A percentile compares a stretch with the other conserved stretches of the same genome.
Evolutionary conservation across 495 filamentous ascomycete genomes (phyloP).

Genomic region (Lineolata rhizophorae): DNA sequence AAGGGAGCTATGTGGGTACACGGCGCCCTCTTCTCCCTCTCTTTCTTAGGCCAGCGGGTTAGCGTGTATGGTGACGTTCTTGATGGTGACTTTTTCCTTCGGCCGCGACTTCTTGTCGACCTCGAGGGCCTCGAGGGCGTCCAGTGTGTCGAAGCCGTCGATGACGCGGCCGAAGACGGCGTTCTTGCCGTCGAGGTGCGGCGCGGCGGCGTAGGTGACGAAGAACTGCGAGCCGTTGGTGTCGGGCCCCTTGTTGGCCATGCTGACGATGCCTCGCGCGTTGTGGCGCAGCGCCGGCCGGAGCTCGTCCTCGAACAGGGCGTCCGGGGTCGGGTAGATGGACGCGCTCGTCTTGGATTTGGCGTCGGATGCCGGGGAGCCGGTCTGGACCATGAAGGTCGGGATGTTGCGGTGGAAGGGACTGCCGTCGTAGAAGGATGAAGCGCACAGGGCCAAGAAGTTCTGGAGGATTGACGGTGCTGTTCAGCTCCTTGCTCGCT

Average conservation of each 20-base stretch:
- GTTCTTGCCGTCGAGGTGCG: slow-evolving; percentile 87
- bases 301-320: slow-evolving; percentile 81
- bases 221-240: slow-evolving; percentile 96
- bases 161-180: slow-evolving; percentile 79
- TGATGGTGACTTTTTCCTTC: slow-evolving; percentile 44
- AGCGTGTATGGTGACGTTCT: slow-evolving; percentile 70
- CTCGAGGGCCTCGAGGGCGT: slow-evolving; percentile 50
- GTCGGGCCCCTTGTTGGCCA: slow-evolving; percentile 69
- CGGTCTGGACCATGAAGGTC: slow-evolving; percentile 81
- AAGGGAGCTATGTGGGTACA: no score
- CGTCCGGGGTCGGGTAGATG: slow-evolving; percentile 33
- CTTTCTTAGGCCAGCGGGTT: slow-evolving; percentile 94
- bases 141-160: slow-evolving; percentile 42
- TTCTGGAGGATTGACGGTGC: slow-evolving; percentile 55
- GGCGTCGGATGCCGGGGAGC: slow-evolving; percentile 40
- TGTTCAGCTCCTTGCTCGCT: no score
- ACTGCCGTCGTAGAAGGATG: slow-evolving; percentile 61
- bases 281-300: slow-evolving; percentile 67
- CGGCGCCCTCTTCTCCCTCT: no score
- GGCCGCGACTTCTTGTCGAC: slow-evolving; percentile 86
- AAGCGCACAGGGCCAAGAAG: slow-evolving; percentile 90
- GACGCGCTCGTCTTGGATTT: slow-evolving; percentile 59
- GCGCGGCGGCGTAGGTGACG: slow-evolving; percentile 60
- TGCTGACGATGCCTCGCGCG: slow-evolving; percentile 66
- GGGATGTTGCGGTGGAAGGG: slow-evolving; percentile 82